Base-by-base conservation (phyloP, 345 rosid genomes). In the Odontarrhena argentea region DNA sequence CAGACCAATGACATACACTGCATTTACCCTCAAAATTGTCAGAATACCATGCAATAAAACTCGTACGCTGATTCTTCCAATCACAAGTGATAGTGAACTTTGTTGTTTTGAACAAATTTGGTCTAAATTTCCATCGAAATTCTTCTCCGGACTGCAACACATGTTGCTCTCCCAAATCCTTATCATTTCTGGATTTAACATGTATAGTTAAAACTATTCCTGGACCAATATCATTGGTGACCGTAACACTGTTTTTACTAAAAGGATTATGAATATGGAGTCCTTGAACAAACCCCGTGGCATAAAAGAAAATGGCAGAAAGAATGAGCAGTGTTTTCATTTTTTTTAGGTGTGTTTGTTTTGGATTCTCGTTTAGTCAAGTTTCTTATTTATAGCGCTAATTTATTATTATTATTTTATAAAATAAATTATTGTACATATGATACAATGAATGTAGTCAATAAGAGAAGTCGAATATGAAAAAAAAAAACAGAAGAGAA, bases 71-170 rank as follows among this genome's bases (percentile, higher is more conserved):
- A 28, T 53, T 53, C 7, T 13, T 32, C 58, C 58, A 32, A 7
- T 2, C 58, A 32, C 9, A 53, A 3, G 10, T 38, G 48, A 71
- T 65, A 25, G 3, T 28, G 25, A 12, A 65, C 5, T 4, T 45
- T 4, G 73, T 76, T 1, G 40, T 26, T 1, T 58, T 71, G 42
- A 38, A 47, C 12, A 45, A 9, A 12, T 53, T 44, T 1, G 68
- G 76, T 3, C 46, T 46, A 26, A 70, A 70, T 2, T 8, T 12
- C 37, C 70, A 70, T 14, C 52, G 4, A 25, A 14, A 70, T 12
- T 26, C 9, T 6, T 14, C 22, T 5, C 12, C 3, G 30, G 9
- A 10, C 37, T 24, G 26, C 7, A 68, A n/a, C 2, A 41, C 12
- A 1, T 28, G 2, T 28, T 48, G 46, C 9, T 7, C 18, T 6